These are phyloP conservation scores for Penicillium coffeae DNA, from an alignment of 495 filamentous ascomycete species.

Conservation along the genomic window DNA sequence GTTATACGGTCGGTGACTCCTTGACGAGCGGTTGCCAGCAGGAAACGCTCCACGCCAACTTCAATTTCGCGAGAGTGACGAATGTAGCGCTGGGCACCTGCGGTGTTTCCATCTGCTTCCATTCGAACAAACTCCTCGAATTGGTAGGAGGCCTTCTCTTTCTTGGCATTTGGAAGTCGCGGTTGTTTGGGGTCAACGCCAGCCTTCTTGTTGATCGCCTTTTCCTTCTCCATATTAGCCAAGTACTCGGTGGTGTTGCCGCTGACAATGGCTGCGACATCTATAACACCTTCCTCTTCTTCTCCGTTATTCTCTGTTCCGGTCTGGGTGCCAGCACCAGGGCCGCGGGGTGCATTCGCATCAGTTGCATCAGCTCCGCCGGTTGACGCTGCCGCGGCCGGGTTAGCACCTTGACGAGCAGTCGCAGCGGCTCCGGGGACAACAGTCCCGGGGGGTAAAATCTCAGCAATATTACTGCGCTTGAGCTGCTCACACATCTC, in stretches of 20 bases:
- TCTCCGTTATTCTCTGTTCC: conserved; percentile 44
- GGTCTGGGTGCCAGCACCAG: conserved; percentile 49
- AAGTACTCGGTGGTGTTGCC: conserved; percentile 91
- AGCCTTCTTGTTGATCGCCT: conserved; percentile 62
- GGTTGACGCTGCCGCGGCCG: conserved; percentile 52
- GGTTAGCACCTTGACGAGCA: conserved; percentile 54
- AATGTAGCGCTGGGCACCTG: conserved; percentile 29
- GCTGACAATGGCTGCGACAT: conserved; percentile 92
- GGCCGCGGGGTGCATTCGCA: conserved; percentile 42
- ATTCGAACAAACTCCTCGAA: conserved; percentile 71
- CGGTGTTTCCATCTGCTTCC: conserved; percentile 37
- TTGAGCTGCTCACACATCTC: conserved; percentile 98
- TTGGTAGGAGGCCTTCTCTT: conserved; percentile 70
- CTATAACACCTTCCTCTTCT: conserved; percentile 78
- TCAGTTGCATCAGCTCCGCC: conserved; percentile 40
- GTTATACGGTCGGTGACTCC: conserved; percentile 36
- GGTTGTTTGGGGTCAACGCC: conserved; percentile 49
- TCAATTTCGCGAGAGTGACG: conserved; percentile 66
- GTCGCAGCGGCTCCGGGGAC: conserved; percentile 49
- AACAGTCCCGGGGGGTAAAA: conserved; percentile 65
- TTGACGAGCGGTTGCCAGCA: conserved; percentile 54
- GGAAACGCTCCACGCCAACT: conserved; percentile 83
- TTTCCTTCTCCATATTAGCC: conserved; percentile 87
- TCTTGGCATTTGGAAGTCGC: conserved; percentile 78
- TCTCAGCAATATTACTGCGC: conserved; percentile 81